Base-by-base conservation (phyloP, 495 filamentous ascomycete species). In the Penicillium canariense region DNA sequence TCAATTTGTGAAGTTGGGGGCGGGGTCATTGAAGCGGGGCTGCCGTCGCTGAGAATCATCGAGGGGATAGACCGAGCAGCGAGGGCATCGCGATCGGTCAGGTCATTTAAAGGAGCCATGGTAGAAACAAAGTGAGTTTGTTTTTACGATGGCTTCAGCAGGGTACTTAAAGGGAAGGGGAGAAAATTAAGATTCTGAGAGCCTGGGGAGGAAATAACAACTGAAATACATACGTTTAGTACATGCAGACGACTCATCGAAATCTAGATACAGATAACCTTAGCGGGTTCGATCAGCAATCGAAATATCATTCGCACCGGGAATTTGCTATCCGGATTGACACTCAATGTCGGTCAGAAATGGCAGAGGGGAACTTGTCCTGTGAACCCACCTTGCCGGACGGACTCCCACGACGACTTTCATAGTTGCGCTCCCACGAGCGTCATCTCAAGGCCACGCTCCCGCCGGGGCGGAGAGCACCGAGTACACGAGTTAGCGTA, bases 51-150 rank as follows among this genome's bases (percentile, higher is more conserved):
- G 28, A 88, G 70, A 0, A 62, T 66, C 81, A 88, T 87, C 36
- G 79, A 72, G 3, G 85, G 85, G 20, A 88, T 60, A n/a, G 74
- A 56, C 15, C 83, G 81, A 12, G 82, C 77, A 6, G 72, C 75
- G 26, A 88, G 79, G 36, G 81, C 77, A 9, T 75, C 63, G 45
- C 75, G 75, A 8, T 45, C 57, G 9, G 54, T 40, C 12, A 65
- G 18, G 11, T 39, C 52, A 10, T n/a, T 26, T 34, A 38, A 23
- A 15, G 49, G 17, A 4, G 25, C 26, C 49, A 52, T 52, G 17
- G 2, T 26, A 12, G 9, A 30, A 23, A 0, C 12, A 46, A 14
- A 5, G 8, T 17, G 42, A 46, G 18, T 45, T 2, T n/a, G n/a
- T n/a, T n/a, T n/a, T n/a, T n/a, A n/a, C n/a, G n/a, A n/a, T n/a